Evolutionary conservation across 805 yeast genomes (phyloP).

Genomic region (Candida nemodendra): DNA sequence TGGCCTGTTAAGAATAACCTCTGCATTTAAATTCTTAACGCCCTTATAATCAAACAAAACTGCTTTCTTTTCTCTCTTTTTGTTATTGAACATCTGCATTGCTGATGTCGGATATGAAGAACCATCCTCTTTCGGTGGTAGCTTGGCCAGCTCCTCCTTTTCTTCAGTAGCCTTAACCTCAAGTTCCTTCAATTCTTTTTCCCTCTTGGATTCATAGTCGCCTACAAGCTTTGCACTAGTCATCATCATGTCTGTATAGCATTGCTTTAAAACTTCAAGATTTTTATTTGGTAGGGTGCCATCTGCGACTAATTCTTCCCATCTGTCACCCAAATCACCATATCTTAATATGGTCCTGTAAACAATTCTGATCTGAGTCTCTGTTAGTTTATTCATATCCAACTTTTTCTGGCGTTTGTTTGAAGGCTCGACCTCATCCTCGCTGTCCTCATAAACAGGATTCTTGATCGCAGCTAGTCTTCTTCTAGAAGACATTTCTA

Average conservation of each 20-base stretch:
- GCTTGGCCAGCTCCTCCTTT: conserved; percentile 37
- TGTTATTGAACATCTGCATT: conserved; percentile 41
- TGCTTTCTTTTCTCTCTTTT: conserved; percentile 85
- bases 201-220: conserved; percentile 64
- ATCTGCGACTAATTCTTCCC: conserved; percentile 87
- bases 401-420: conserved; percentile 38
- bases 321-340: conserved; percentile 73
- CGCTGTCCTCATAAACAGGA: conserved; percentile 39
- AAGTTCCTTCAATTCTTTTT: conserved; percentile 51
- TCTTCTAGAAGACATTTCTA: conserved; percentile 81
- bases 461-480: conserved; percentile 63
- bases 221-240: conserved; percentile 60
- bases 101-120: conserved; percentile 31
- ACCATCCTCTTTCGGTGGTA: conserved; percentile 30
- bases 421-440: conserved; percentile 39
- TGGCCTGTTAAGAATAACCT: conserved; percentile 77
- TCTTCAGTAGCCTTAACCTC: conserved; percentile 61
- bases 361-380: conserved; percentile 81
- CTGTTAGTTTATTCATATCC: conserved; percentile 59
- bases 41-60: conserved; percentile 84
- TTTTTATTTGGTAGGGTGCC: conserved; percentile 85
- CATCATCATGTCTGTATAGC: conserved; percentile 69
- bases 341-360: conserved; percentile 77
- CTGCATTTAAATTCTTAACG: conserved; percentile 89
- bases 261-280: conserved; percentile 71